phyloP scores from a whole-genome alignment of 192 early-diverging fungal species.

The Dispira simplex region DNA sequence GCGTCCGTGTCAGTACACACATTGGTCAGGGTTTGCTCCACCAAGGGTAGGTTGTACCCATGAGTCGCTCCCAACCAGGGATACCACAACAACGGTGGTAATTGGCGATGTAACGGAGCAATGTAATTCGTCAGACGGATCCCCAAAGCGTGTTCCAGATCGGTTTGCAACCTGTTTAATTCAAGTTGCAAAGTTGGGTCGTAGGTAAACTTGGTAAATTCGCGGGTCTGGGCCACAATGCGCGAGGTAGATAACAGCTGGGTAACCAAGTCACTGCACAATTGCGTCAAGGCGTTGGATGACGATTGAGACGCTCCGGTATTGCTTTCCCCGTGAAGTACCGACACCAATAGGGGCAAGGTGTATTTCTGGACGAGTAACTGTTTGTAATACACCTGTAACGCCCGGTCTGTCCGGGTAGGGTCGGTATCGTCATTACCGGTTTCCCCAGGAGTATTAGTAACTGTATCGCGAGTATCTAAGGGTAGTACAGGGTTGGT shows the following conservation, averaged over 20 bases:
- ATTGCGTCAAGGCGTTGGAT: neutral
- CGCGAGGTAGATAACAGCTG: neutral
- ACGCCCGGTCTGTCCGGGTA: neutral
- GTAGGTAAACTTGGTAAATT: neutral
- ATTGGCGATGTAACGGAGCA: neutral
- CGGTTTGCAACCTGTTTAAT: neutral
- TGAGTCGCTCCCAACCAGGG: neutral
- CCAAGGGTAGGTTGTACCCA: neutral
- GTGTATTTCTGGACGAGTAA: neutral
- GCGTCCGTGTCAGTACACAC: neutral
- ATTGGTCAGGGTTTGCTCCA: neutral
- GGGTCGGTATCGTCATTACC: neutral
- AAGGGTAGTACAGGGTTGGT: neutral
- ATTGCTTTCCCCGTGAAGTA: neutral
- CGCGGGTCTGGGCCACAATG: neutral
- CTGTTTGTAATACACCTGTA: slow-evolving; percentile 4
- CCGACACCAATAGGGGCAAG: neutral
- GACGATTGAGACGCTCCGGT: neutral
- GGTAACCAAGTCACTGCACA: neutral
- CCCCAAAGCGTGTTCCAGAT: neutral
- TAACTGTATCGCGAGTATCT: neutral
- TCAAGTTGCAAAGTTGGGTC: neutral
- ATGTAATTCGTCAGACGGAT: neutral
- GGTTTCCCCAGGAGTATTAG: too few species aligned
- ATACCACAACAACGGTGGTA: neutral